Conservation (phyloP, 2,329 filamentous ascomycete genomes). For the Macrophomina phaseolina region DNA sequence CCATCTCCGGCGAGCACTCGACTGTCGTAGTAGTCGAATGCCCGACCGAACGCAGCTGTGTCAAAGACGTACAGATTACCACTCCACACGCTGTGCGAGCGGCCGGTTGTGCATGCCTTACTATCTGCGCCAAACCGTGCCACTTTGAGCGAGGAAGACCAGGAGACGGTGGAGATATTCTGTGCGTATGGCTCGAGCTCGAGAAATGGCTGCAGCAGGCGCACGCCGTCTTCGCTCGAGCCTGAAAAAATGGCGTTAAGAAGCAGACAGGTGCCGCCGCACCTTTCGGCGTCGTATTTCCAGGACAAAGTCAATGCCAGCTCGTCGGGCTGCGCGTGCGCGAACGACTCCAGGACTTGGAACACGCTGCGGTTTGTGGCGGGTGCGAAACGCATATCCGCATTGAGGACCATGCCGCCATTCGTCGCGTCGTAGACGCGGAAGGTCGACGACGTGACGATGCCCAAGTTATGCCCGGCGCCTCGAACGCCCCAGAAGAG, state of each 20-base stretch:
- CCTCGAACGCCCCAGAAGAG: slow-evolving; percentile 49
- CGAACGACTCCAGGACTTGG: not conserved
- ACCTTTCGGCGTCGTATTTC: too few relatives aligned
- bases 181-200: not conserved
- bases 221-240: not conserved
- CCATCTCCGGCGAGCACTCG: not conserved
- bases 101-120: not conserved
- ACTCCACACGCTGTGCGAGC: not conserved
- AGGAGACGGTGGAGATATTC: not conserved
- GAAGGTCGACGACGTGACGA: slow-evolving; percentile 27
- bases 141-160: not conserved
- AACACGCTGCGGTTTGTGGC: not conserved
- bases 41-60: not conserved
- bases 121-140: not conserved
- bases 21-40: too few relatives aligned
- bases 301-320: not conserved
- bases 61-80: not conserved
- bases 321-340: not conserved
- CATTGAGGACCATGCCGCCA: slow-evolving; percentile 27
- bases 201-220: not conserved
- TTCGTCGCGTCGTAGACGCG: not conserved
- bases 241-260: slow-evolving; percentile 5
- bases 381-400: slow-evolving; percentile 19
- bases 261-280: not conserved
- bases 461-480: slow-evolving; percentile 47